Base-by-base conservation (phyloP, 345 rosid species). In the Alliaria petiolata region DNA sequence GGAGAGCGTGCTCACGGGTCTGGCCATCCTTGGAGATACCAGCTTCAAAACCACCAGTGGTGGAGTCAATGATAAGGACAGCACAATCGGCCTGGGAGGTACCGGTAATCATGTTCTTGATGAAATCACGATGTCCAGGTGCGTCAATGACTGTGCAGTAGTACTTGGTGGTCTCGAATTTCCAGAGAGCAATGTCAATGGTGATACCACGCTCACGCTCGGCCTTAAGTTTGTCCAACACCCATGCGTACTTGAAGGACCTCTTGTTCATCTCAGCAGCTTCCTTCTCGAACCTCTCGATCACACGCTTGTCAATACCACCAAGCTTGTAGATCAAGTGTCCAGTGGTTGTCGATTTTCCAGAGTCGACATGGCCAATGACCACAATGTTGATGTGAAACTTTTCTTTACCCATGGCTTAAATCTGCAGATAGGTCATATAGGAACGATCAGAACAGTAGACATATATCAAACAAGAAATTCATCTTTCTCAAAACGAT, bases 231-330 rank as follows among this genome's bases (percentile, higher is more conserved):
- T 88, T 88, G 87, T 88, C 93, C 5, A 88, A 76, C 8, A 88
- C 93, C 93, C 93, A 88, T 0, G 93, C 93, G 22, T 88, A 88
- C 83, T 88, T 88, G 86, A 88, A 88, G 1, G 93, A 88, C 77
- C 93, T 83, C 74, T 88, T 88, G 87, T 88, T 88, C 93, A 88
- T 88, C 86, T 88, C 93, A 62, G 93, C 90, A 66, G 93, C 93
- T 59, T 88, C 93, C 85, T 88, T 88, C 89, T 88, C 93, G 7
- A 88, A 88, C 78, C 90, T 85, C 78, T 88, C 93, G 6, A 88
- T 88, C 10, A 88, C 93, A 84, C 93, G 93, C 86, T 88, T 88
- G 90, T 88, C 93, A 59, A 88, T 88, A 33, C 93, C 93, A 40
- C 93, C 93, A 1, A 88, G 82, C 90, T 88, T 88, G 86, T 88